Base-by-base conservation (phyloP, 805 yeast genomes). In the Yamadazyma sp. region DNA sequence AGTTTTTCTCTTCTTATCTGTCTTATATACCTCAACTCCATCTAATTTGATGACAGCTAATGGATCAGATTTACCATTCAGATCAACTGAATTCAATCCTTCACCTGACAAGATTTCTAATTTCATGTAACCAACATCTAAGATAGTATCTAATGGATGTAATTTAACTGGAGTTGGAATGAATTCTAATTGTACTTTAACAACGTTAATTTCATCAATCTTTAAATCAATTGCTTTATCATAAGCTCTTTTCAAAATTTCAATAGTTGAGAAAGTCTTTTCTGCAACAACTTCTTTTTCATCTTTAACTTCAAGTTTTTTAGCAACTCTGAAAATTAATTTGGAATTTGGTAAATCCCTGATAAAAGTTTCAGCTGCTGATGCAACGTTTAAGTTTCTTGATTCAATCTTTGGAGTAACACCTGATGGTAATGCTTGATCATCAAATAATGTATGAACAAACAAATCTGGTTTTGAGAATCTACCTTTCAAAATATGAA, bases 41-140 rank as follows among this genome's bases (percentile, higher is more conserved):
- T 82, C 80, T 12, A 80, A 53, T 30, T 53, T 61, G n/a, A 84
- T 55, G 16, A 58, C 59, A 30, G 70, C 70, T 48, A 66, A 76
- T 36, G 94, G 94, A 63, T 85, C 94, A 3, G 91, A 80, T 50
- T 78, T 80, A 36, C 93, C 93, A 49, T 80, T 81, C 35, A 75
- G 62, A 55, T 85, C 93, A 30, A 77, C 82, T 6, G 87, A 59
- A 31, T 57, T 52, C 40, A 85, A 60, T 33, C 66, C 58, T 17
- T 66, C 66, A 20, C 79, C 93, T 31, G 75, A 68, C 24, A 80
- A 49, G 35, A 85, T 60, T 24, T 76, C 78, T 45, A 84, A 53
- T 28, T 70, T 65, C 32, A 84, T 54, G 9, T 63, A 45, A 49
- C 94, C 94, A 16, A 86, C 82, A 53, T 85, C 91, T 40, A 68